These are phyloP conservation scores for Carallia pectinifolia DNA, from an alignment of 345 rosid species.

Conservation along the genomic window DNA sequence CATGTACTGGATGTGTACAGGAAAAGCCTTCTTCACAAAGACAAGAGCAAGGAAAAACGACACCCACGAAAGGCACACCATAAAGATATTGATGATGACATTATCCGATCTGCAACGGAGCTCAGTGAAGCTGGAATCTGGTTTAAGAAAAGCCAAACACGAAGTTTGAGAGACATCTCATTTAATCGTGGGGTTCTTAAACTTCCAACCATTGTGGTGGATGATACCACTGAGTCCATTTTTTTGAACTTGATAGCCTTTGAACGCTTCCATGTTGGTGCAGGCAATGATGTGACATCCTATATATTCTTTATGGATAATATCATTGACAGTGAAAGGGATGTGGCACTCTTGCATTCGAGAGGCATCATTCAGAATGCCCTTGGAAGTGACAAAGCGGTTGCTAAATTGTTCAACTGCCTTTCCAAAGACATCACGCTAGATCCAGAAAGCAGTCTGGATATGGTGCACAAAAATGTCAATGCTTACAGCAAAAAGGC, in stretches of 20 bases:
- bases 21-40: conserved; percentile 24
- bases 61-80: not conserved
- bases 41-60: not conserved
- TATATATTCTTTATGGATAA: conserved; percentile 46
- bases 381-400: conserved; percentile 47
- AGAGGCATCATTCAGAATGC: conserved; percentile 46
- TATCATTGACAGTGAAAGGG: conserved; percentile 41
- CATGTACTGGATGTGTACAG: conserved; percentile 44
- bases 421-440: conserved; percentile 36
- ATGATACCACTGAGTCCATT: conserved; percentile 32
- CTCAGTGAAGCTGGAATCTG: conserved; percentile 41
- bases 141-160: conserved; percentile 27
- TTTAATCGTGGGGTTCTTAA: conserved; percentile 33
- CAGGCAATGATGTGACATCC: conserved; percentile 43
- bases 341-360: conserved; percentile 41
- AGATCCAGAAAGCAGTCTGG: conserved; percentile 32
- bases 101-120: conserved; percentile 43
- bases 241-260: conserved; percentile 43
- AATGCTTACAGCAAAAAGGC: conserved; percentile 32
- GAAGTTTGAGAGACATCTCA: conserved; percentile 38
- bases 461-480: conserved; percentile 30
- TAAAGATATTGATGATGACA: conserved; percentile 8
- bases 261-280: conserved; percentile 41
- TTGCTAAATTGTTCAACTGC: conserved; percentile 45
- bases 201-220: conserved; percentile 32